Conservation (phyloP, 2,329 filamentous ascomycete genomes). For the Xylariomycetidae sp. region DNA sequence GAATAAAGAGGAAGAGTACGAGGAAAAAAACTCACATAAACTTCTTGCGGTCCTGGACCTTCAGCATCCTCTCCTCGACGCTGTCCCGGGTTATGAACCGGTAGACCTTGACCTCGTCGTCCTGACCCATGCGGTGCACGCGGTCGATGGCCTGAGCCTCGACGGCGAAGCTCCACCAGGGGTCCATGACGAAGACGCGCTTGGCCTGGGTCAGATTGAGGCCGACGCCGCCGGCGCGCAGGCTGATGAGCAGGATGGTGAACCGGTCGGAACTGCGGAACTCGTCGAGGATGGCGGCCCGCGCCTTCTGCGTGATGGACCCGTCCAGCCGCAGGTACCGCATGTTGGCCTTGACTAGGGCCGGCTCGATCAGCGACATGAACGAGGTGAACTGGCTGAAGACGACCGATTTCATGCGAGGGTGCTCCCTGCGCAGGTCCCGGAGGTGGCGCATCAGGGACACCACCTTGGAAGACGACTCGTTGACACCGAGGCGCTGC, state of each 20-base stretch:
- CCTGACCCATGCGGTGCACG: conserved; percentile 94
- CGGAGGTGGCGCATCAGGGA: conserved; percentile 73
- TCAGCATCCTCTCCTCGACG: conserved; percentile 93
- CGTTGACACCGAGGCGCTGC: conserved; percentile 54
- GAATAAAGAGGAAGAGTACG: background rate
- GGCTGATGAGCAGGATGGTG: conserved; percentile 72
- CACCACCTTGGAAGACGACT: conserved; percentile 85
- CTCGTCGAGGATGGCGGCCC: conserved; percentile 70
- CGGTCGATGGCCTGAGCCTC: conserved; percentile 97
- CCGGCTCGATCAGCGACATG: conserved; percentile 82
- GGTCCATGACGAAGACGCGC: conserved; percentile 98
- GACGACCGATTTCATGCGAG: conserved; percentile 78
- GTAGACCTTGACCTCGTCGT: conserved; percentile 76
- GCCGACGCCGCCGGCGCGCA: conserved; percentile 89
- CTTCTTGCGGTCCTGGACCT: conserved; percentile 92
- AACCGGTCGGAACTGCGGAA: conserved; percentile 63
- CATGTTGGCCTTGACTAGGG: conserved; percentile 68
- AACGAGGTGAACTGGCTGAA: conserved; percentile 99
- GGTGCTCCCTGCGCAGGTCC: conserved; percentile 58
- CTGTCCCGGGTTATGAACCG: conserved; percentile 86
- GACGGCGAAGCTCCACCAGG: conserved; percentile 97
- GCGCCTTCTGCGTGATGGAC: conserved; percentile 78
- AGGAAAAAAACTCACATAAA: conserved; percentile 67
- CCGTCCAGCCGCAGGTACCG: conserved; percentile 86
- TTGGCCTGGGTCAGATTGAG: conserved; percentile 87